phyloP scores from a whole-genome alignment of 1,284 basidiomycete genomes.

The Cryptococcus sp. region DNA sequence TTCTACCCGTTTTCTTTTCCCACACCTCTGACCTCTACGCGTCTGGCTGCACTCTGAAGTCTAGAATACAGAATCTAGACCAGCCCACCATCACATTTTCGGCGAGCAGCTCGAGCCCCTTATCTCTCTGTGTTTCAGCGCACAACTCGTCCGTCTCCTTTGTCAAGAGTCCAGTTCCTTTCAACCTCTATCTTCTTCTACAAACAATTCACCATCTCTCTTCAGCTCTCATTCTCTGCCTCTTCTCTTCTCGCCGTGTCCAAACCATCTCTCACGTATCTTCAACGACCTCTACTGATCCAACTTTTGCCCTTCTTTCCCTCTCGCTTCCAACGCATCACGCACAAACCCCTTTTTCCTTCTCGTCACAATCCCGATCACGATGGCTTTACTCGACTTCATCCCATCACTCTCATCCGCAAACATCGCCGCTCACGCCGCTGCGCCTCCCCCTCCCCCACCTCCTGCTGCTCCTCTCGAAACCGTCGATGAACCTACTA shows the following conservation, averaged over 20 bases:
- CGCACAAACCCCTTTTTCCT: conserved; percentile 6
- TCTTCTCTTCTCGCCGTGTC: background rate
- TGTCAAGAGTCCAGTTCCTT: background rate
- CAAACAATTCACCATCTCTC: too few relatives aligned
- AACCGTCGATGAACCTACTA: conserved; percentile 13
- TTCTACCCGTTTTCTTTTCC: background rate
- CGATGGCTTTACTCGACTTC: conserved; percentile 64
- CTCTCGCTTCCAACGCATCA: background rate
- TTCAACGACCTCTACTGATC: background rate
- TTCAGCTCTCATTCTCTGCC: background rate
- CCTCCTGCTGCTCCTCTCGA: conserved; percentile 7
- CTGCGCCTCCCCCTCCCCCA: conserved; percentile 12
- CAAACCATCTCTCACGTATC: background rate
- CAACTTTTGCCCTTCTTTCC: conserved; percentile 1
- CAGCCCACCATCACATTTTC: background rate
- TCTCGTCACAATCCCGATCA: conserved; percentile 4
- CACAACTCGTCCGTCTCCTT: background rate
- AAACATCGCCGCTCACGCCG: conserved; percentile 62
- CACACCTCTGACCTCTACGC: background rate
- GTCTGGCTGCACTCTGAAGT: background rate
- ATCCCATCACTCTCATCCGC: conserved; percentile 66
- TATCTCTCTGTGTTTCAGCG: too few relatives aligned
- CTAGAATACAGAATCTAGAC: background rate
- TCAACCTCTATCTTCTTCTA: too few relatives aligned
- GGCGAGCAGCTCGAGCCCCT: too few relatives aligned